Evolutionary conservation across 106 monocot species (phyloP).

Genomic region (Platanthera zijinensis): DNA sequence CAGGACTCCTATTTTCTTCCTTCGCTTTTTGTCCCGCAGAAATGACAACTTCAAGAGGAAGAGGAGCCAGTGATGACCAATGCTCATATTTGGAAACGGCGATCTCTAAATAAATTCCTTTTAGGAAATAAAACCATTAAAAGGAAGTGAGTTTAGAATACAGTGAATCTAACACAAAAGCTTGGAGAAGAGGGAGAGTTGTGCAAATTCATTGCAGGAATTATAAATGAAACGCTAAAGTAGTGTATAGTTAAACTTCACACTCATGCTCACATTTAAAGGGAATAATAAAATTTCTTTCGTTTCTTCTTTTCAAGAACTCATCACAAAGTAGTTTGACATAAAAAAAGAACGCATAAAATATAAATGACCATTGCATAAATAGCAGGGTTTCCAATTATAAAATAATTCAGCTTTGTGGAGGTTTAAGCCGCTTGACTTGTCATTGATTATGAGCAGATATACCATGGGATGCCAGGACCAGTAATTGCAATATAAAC

Average conservation of each 20-base stretch:
- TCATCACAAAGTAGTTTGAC: not conserved
- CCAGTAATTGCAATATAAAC: too few relatives aligned
- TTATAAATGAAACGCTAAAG: not conserved
- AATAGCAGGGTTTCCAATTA: too few relatives aligned
- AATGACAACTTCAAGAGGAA: slow-evolving; percentile 77
- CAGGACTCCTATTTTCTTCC: slow-evolving; percentile 38
- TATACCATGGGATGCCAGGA: too few relatives aligned
- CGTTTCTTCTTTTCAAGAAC: not conserved
- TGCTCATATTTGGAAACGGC: slow-evolving; percentile 72
- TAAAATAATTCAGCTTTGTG: too few relatives aligned
- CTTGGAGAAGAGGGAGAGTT: not conserved
- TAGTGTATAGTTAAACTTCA: not conserved
- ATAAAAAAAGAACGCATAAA: not conserved
- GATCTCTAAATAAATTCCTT: slow-evolving; percentile 83
- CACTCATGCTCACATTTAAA: not conserved
- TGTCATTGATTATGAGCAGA: too few relatives aligned
- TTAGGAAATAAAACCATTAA: not conserved
- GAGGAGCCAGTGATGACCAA: slow-evolving; percentile 96
- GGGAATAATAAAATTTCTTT: not conserved
- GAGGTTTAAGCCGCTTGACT: too few relatives aligned
- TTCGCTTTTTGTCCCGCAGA: slow-evolving; percentile 92
- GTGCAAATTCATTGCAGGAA: not conserved
- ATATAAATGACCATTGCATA: not conserved
- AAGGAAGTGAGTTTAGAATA: not conserved
- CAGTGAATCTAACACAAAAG: not conserved